Evolutionary conservation across 2,329 filamentous ascomycete genomes (phyloP).

Genomic region (Neopestalotiopsis sp.): DNA sequence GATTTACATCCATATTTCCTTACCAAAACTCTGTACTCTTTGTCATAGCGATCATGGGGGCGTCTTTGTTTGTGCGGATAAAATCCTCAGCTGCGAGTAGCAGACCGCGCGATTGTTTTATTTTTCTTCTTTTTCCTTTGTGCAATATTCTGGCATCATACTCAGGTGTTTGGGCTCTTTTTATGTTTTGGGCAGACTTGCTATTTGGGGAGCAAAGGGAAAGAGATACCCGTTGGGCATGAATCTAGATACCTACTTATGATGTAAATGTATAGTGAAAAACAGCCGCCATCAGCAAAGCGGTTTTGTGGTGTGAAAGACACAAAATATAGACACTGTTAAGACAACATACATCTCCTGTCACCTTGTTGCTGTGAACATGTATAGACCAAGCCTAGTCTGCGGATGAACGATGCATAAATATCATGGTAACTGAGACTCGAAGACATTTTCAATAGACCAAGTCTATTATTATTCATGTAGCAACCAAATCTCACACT

Average conservation of each 20-base stretch:
- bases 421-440: neutral
- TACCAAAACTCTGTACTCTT: conserved; percentile 7
- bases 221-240: conserved; percentile 12
- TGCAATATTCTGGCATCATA: conserved; percentile 3
- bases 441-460: too few species aligned
- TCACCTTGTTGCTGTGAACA: neutral
- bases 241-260: conserved; percentile 9
- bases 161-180: neutral
- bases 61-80: conserved; percentile 14
- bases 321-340: neutral
- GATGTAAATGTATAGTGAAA: conserved; percentile 13
- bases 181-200: neutral
- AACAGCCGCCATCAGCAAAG: neutral
- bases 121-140: neutral
- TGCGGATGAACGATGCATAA: neutral
- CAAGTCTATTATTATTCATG: too few species aligned
- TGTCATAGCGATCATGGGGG: conserved; percentile 2
- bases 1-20: neutral
- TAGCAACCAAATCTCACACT: too few species aligned
- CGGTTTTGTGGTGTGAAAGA: neutral
- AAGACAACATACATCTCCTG: neutral
- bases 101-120: neutral
- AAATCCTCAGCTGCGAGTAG: neutral
- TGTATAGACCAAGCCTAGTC: neutral
- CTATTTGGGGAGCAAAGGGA: neutral